Evolutionary conservation across 768 basidiomycete species (phyloP).

Genomic region (Mycena chlorophos): DNA sequence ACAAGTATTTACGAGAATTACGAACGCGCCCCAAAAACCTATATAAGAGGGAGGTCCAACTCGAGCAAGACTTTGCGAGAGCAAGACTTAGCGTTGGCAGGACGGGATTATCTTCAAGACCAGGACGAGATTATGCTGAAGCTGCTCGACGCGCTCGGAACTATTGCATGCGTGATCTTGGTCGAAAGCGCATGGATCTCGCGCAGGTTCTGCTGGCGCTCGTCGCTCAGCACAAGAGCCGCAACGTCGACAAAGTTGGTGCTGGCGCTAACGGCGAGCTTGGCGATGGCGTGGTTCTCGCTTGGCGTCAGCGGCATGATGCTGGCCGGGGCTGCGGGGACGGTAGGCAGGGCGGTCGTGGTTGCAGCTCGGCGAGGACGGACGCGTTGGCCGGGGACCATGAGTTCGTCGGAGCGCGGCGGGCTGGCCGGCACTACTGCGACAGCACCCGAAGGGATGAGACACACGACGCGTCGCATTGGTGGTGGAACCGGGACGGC

Average conservation of each 20-base stretch:
- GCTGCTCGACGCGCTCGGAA: background rate
- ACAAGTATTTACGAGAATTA: too few relatives aligned
- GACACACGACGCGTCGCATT: background rate
- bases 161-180: background rate
- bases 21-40: too few relatives aligned
- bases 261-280: background rate
- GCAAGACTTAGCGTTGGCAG: too few relatives aligned
- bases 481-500: background rate
- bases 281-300: background rate
- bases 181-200: background rate
- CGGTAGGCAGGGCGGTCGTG: background rate
- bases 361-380: background rate
- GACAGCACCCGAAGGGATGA: background rate
- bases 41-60: too few relatives aligned
- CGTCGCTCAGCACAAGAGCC: background rate
- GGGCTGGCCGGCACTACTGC: background rate
- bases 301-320: background rate
- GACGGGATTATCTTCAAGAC: too few relatives aligned
- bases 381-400: background rate
- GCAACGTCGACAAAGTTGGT: too few relatives aligned
- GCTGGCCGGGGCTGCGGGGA: background rate
- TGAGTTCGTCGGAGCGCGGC: background rate
- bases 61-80: too few relatives aligned
- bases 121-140: background rate
- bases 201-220: background rate